Evolutionary conservation across 805 yeast genomes (phyloP).

Genomic region (Kazachstania bromeliacearum): DNA sequence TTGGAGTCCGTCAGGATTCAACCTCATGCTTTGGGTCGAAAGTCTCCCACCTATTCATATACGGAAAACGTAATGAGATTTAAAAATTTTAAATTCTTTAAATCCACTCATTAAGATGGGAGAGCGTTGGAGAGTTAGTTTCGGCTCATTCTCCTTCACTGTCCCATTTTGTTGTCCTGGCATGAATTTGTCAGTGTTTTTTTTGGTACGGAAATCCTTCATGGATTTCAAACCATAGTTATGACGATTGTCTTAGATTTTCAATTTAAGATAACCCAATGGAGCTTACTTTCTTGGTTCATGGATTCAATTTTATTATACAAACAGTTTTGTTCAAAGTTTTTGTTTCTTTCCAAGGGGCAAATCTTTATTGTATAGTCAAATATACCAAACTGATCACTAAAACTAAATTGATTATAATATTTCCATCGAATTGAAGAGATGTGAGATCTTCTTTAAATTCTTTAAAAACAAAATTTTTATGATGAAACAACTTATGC

Average conservation of each 20-base stretch:
- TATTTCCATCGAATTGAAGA: not conserved
- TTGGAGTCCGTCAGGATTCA: constrained; percentile 24
- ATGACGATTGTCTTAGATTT: constrained; percentile 48
- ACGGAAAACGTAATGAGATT: constrained; percentile 55
- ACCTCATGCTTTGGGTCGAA: constrained; percentile 61
- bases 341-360: too few relatives aligned
- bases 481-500: constrained; percentile 71
- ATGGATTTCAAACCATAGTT: constrained; percentile 58
- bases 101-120: constrained; percentile 30
- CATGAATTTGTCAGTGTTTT: not conserved
- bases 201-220: constrained; percentile 51
- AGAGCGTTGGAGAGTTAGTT: not conserved
- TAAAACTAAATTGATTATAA: not conserved
- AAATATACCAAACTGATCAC: constrained; percentile 47
- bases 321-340: constrained; percentile 24
- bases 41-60: constrained; percentile 67
- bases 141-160: not conserved
- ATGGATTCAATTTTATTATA: constrained; percentile 40
- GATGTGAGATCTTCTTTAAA: not conserved
- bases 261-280: constrained; percentile 48
- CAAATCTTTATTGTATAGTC: too few relatives aligned
- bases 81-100: constrained; percentile 30
- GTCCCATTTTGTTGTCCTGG: constrained; percentile 2
- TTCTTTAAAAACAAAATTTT: constrained; percentile 4
- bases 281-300: constrained; percentile 73